Percentiles rank a stretch among this genome's conserved stretches.
Evolutionary conservation across 176 grass and related monocot genomes (phyloP).

Genomic region (Poa pratensis): DNA sequence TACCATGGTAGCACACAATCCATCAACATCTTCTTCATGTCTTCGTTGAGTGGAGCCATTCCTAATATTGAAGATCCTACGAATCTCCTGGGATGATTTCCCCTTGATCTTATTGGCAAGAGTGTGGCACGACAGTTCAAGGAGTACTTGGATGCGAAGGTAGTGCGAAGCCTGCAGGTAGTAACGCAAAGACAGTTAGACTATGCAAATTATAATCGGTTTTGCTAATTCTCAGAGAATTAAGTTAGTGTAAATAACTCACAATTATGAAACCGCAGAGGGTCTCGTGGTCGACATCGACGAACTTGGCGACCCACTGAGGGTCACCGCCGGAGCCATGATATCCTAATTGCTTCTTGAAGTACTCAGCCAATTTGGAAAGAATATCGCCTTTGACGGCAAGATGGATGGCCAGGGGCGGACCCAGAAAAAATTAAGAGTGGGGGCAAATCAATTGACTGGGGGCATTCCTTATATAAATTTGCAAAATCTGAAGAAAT

Average conservation of each 20-base stretch:
- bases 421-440: no score
- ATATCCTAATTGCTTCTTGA: not conserved
- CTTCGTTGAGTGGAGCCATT: not conserved
- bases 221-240: no score
- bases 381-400: conserved; percentile 21
- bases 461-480: no score
- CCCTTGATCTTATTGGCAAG: not conserved
- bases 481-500: no score
- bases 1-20: not conserved
- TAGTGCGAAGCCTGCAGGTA: not conserved
- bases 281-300: not conserved
- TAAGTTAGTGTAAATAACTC: not conserved
- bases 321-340: not conserved
- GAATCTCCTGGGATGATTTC: not conserved
- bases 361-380: not conserved
- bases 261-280: conserved; percentile 1
- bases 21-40: no score
- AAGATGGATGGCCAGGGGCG: no score
- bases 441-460: no score
- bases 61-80: not conserved
- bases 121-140: not conserved
- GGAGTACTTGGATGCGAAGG: not conserved
- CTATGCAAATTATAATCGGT: no score
- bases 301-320: not conserved
- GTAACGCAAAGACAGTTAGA: no score